A percentile compares a stretch with the other conserved stretches of the same genome.
phyloP scores from a whole-genome alignment of 352 stramenopile species.

The Plasmopara viticola region DNA sequence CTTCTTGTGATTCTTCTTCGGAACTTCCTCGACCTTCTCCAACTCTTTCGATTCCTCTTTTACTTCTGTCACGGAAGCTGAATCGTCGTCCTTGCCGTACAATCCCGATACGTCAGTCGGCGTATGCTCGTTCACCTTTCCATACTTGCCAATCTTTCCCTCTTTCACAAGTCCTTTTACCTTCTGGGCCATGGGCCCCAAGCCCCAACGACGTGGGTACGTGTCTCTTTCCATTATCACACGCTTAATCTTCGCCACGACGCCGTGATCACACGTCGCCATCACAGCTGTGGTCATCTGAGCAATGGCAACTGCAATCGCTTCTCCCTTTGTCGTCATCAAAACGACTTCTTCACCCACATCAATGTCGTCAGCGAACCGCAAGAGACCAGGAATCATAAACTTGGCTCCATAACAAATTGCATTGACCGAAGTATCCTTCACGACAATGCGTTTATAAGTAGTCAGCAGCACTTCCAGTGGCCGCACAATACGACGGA shows the following conservation, averaged over 20 bases:
- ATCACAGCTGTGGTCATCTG: conserved; percentile 99
- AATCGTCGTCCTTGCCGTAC: conserved; percentile 59
- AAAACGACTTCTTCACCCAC: conserved; percentile 98
- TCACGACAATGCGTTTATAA: conserved; percentile 99
- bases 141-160: conserved; percentile 87
- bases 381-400: conserved; percentile 98
- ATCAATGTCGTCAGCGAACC: conserved; percentile 99
- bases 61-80: conserved; percentile 59
- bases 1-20: conserved; percentile 58
- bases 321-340: conserved; percentile 99
- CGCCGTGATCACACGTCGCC: conserved; percentile 98
- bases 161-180: conserved; percentile 98
- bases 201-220: conserved; percentile 98
- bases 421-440: conserved; percentile 99
- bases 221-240: conserved; percentile 99
- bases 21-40: conserved; percentile 30
- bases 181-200: conserved; percentile 98
- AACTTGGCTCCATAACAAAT: conserved; percentile 99
- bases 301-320: conserved; percentile 97
- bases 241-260: conserved; percentile 99
- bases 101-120: conserved; percentile 67
- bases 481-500: conserved; percentile 96
- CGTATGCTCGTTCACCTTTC: conserved; percentile 86
- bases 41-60: conserved; percentile 17
- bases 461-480: conserved; percentile 97